phyloP scores from a whole-genome alignment of 2,329 filamentous ascomycete species.

The Thielaviopsis populi region DNA sequence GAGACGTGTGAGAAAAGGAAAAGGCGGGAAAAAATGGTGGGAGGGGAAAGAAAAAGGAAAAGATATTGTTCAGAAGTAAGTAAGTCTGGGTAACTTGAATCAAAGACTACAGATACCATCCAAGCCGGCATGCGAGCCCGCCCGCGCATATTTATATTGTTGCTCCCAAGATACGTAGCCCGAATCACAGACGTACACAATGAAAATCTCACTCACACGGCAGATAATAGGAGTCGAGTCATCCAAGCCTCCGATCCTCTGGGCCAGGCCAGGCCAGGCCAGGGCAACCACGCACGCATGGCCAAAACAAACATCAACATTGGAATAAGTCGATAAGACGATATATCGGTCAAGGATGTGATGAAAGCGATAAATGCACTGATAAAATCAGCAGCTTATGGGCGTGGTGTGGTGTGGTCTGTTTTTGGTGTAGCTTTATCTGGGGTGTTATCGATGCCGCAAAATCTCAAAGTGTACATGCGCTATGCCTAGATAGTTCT shows the following conservation, averaged over 20 bases:
- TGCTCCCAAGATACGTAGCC: not conserved
- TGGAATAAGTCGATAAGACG: not conserved
- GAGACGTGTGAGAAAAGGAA: not conserved
- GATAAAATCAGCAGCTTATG: not conserved
- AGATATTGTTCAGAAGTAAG: not conserved
- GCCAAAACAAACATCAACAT: not conserved
- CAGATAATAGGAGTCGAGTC: not conserved
- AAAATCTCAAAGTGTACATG: not conserved
- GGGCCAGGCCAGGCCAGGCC: not conserved
- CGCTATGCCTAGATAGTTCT: not conserved
- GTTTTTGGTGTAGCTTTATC: conserved; percentile 2
- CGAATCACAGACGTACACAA: not conserved
- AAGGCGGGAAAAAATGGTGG: not conserved
- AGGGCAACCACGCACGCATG: not conserved
- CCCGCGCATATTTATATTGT: not conserved
- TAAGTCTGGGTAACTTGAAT: not conserved
- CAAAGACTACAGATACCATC: not conserved
- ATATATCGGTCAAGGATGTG: not conserved
- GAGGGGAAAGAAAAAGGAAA: too few species aligned
- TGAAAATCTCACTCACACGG: not conserved
- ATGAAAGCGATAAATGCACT: not conserved
- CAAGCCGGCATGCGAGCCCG: not conserved
- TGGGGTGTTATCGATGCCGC: not conserved
- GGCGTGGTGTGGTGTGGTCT: not conserved
- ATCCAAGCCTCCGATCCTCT: not conserved